Conservation (phyloP, 2,329 filamentous ascomycete genomes). For the Parasarocladium wereldwijsianum region DNA sequence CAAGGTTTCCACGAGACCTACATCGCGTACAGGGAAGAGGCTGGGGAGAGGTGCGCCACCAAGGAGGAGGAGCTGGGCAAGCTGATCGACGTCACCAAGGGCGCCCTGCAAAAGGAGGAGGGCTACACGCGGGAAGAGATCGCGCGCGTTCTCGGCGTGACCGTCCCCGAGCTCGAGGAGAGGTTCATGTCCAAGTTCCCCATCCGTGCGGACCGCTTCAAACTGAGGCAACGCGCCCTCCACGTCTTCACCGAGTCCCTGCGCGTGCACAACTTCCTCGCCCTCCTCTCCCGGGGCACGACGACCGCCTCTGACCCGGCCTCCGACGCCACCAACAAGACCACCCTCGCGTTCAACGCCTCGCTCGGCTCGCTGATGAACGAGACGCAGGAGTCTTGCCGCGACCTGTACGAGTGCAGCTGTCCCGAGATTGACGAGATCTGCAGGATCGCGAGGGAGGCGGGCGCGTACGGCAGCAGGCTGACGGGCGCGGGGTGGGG, state of each 20-base stretch:
- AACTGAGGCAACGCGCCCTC: conserved; percentile 70
- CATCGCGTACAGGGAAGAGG: conserved; percentile 39
- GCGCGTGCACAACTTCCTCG: conserved; percentile 72
- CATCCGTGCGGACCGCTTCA: conserved; percentile 75
- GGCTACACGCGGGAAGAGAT: conserved; percentile 86
- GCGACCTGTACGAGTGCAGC: conserved; percentile 80
- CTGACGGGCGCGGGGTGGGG: conserved; percentile 95
- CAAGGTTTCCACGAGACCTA: conserved; percentile 78
- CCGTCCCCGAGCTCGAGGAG: conserved; percentile 55
- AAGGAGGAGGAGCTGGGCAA: conserved; percentile 56
- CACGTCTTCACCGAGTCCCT: conserved; percentile 87
- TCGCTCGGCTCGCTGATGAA: conserved; percentile 75
- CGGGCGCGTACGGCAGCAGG: conserved; percentile 72
- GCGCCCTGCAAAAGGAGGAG: conserved; percentile 60
- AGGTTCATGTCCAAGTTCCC: conserved; percentile 81
- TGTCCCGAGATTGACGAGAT: conserved; percentile 86
- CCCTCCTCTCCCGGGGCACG: conserved; percentile 47
- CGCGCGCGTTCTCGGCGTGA: conserved; percentile 52
- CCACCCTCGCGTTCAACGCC: conserved; percentile 46
- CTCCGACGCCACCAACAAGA: conserved; percentile 17
- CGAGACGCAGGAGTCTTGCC: conserved; percentile 75
- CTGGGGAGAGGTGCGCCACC: conserved; percentile 26
- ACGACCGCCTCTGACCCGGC: conserved; percentile 16
- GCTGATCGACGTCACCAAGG: conserved; percentile 53
- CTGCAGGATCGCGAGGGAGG: conserved; percentile 61